Evolutionary conservation across 1,284 basidiomycete genomes (phyloP), one percentile per base, ranked within the genome.

Genomic region (Papiliotrema fonsecae): DNA sequence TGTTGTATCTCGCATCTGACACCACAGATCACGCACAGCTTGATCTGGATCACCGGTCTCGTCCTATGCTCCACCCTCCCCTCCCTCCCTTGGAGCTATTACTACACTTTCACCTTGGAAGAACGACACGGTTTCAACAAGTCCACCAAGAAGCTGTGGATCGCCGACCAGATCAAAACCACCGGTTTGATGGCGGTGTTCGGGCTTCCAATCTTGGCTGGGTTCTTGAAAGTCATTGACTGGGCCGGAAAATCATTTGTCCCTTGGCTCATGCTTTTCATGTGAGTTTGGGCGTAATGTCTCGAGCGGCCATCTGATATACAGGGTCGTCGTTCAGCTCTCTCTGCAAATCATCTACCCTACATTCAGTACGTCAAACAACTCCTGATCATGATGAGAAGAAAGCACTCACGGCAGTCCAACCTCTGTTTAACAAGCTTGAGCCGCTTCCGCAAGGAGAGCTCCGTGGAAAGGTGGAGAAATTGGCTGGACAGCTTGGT

Each of bases 71-170:
- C 87, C 1, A 78, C 82, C 0, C 72, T 86, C 28, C 83, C 89
- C 0, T 77, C 80, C 2, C 73, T 87, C 25, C 89, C 91, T 6
- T 76, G 89, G 42, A 81, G 80, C 27, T 77, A 86, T 31, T 97
- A 96, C 76, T 82, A 83, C 55, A 93, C 89, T 2, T 98, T 98
- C 70, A 86, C 93, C 11, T 78, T 98, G 37, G 96, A 98, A 73
- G 86, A 96, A 70, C 85, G 85, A 58, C 90, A 97, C 63, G 93
- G 92, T 0, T 97, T 97, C 79, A 97, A 97, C 81, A 97, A 97
- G 77, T 90, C 84, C 16, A 90, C 90, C 0, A 79, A 81, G 1
- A 60, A 60, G 6, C 77, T 92, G 3, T 96, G 88, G 69, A 67
- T 91, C 49, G 75, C 79, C 2, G 92, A 97, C 71, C 74, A 87